Base-by-base conservation (phyloP, 306 rosid species). In the Prosopis cineraria region DNA sequence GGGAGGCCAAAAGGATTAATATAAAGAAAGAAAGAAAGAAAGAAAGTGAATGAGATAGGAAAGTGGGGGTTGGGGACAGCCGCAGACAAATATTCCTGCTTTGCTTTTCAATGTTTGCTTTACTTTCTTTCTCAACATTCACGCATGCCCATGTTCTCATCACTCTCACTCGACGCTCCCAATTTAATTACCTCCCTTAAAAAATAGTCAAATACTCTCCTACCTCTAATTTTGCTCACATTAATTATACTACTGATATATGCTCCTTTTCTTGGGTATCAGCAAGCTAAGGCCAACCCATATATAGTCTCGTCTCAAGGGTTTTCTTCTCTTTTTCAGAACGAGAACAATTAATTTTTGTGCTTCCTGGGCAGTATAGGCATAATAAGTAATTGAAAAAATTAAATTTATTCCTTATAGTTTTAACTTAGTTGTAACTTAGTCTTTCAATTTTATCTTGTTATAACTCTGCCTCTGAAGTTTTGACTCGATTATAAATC, bases 31-130 rank as follows among this genome's bases (percentile, higher is more conserved):
- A 7, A 9, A 53, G 30, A 53, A 2, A 2, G 1, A 52, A n/a
- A 22, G 60, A 0, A 53, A 31, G 27, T 52, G 67, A 30, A 65
- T 1, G 48, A 27, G 19, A 66, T 22, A 22, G 43, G 48, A 37
- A 66, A 66, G 71, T n/a, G 31, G 24, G 37, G 47, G 25, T 37
- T 66, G 71, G 71, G 48, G 19, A 13, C 44, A 66, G 71, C n/a
- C 50, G 37, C 17, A 66, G 31, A 39, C 71, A 66, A 66, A 66
- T 66, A 37, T 66, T 36, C 71, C 31, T 22, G 31, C 71, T 36
- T 36, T 66, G 14, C 27, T 66, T 20, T 11, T 22, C 22, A 7
- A 9, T n/a, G n/a, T 53, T 53, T 22, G 30, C 30, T 20, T 53
- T 53, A 20, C 58, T 50, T 52, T 10, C 30, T 22, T 7, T 53